Evolutionary conservation across 805 yeast species (phyloP).

Genomic region (Starmerella davenportii): DNA sequence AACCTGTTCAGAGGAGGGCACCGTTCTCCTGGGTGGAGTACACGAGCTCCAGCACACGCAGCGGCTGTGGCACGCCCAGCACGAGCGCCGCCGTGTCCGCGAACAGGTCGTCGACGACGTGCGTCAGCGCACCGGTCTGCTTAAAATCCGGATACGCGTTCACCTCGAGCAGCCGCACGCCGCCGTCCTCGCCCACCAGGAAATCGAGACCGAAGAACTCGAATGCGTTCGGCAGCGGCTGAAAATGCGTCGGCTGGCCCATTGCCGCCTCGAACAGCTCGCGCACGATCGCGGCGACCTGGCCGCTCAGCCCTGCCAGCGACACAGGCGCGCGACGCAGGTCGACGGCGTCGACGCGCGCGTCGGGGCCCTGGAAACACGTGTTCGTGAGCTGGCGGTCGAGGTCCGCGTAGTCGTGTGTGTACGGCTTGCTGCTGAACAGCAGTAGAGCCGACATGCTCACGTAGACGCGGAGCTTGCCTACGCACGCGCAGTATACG

Average conservation of each 20-base stretch:
- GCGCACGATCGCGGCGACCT: slow-evolving; percentile 41
- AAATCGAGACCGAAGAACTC: slow-evolving; percentile 86
- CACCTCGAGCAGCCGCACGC: slow-evolving; percentile 57
- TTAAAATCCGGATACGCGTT: slow-evolving; percentile 94
- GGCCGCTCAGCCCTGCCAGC: slow-evolving; percentile 26
- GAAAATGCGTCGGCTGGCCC: slow-evolving; percentile 71
- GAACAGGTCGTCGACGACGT: slow-evolving; percentile 47
- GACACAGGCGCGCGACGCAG: background rate
- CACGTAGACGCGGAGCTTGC: slow-evolving; percentile 61
- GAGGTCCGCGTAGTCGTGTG: slow-evolving; percentile 26
- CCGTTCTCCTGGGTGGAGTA: too few species aligned
- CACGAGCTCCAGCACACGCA: too few species aligned
- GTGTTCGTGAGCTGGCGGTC: slow-evolving; percentile 84
- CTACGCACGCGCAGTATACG: slow-evolving; percentile 59
- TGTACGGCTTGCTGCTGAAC: slow-evolving; percentile 47
- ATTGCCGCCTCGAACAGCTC: slow-evolving; percentile 73
- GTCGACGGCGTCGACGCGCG: slow-evolving; percentile 31
- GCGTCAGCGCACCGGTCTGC: slow-evolving; percentile 76
- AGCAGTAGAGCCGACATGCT: slow-evolving; percentile 64
- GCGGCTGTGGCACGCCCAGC: too few species aligned
- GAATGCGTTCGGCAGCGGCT: slow-evolving; percentile 60
- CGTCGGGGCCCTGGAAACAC: slow-evolving; percentile 50
- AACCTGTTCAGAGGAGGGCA: too few species aligned
- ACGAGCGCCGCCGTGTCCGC: slow-evolving; percentile 33
- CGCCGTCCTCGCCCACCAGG: slow-evolving; percentile 37